phyloP scores from a whole-genome alignment of 2,329 filamentous ascomycete species.

The Ophiostoma ulmi region DNA sequence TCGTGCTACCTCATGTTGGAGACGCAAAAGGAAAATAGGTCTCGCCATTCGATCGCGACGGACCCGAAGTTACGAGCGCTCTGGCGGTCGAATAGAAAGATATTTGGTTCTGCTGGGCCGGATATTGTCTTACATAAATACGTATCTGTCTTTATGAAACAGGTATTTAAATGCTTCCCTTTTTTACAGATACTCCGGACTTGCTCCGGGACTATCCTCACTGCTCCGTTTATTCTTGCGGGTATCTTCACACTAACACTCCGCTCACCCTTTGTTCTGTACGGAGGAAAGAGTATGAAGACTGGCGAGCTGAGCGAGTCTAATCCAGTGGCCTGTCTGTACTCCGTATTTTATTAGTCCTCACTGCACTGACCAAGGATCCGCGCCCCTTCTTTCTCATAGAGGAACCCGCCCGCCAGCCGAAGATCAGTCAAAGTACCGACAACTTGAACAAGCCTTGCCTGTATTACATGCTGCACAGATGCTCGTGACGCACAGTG shows the following conservation, averaged over 20 bases:
- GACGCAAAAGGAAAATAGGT: neutral
- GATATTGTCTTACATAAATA: neutral
- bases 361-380: neutral
- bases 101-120: neutral
- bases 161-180: neutral
- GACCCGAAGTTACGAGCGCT: neutral
- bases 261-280: neutral
- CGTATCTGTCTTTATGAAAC: neutral
- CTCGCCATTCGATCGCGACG: neutral
- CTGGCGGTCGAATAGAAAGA: neutral
- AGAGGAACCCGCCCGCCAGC: constrained; percentile 2
- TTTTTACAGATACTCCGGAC: constrained; percentile 10
- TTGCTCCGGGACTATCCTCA: constrained; percentile 12
- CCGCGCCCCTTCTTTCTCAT: constrained; percentile 3
- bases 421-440: neutral
- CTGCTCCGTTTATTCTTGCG: constrained; percentile 11
- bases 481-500: neutral
- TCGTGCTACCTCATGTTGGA: neutral
- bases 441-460: neutral
- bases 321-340: neutral
- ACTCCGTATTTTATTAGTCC: neutral
- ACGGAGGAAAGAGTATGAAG: neutral
- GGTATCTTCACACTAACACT: neutral
- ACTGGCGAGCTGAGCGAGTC: no score
- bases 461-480: neutral